A percentile compares a stretch with the other conserved stretches of the same genome.
phyloP scores from a whole-genome alignment of 2,329 filamentous ascomycete genomes.

The Scleromitrula shiraiana region DNA sequence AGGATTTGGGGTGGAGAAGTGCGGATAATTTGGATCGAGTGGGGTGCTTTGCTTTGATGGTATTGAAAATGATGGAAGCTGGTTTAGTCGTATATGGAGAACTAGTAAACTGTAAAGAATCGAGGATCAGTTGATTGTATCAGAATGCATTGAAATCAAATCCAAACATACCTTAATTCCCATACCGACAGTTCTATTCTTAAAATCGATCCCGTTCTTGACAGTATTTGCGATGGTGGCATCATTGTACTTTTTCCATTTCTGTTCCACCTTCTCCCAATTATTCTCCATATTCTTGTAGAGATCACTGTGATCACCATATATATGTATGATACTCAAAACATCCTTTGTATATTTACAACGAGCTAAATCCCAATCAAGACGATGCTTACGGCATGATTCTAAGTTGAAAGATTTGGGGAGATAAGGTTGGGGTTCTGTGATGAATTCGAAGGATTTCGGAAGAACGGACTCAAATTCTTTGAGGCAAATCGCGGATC shows the following conservation, averaged over 20 bases:
- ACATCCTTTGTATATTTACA: background rate
- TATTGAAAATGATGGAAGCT: too few species aligned
- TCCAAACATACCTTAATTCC: too few species aligned
- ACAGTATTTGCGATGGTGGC: background rate
- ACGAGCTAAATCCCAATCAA: conserved; percentile 1
- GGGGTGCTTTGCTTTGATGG: too few species aligned
- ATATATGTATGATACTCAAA: background rate
- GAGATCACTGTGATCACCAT: background rate
- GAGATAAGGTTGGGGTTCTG: background rate
- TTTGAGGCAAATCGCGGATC: background rate
- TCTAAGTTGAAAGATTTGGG: background rate
- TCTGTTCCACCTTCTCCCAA: background rate
- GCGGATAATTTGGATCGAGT: too few species aligned
- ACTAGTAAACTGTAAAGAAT: too few species aligned
- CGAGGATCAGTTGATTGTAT: too few species aligned
- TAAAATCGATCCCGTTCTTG: background rate
- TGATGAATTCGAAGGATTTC: too few species aligned
- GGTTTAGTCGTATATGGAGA: too few species aligned
- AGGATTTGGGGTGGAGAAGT: too few species aligned
- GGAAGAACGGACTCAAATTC: background rate
- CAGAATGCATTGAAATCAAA: too few species aligned
- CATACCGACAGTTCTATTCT: too few species aligned
- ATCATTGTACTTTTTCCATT: background rate
- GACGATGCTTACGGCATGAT: background rate
- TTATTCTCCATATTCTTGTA: background rate